A percentile compares a stretch with the other conserved stretches of the same genome.
phyloP scores from a whole-genome alignment of 345 rosid genomes.

The Durio zibethinus region DNA sequence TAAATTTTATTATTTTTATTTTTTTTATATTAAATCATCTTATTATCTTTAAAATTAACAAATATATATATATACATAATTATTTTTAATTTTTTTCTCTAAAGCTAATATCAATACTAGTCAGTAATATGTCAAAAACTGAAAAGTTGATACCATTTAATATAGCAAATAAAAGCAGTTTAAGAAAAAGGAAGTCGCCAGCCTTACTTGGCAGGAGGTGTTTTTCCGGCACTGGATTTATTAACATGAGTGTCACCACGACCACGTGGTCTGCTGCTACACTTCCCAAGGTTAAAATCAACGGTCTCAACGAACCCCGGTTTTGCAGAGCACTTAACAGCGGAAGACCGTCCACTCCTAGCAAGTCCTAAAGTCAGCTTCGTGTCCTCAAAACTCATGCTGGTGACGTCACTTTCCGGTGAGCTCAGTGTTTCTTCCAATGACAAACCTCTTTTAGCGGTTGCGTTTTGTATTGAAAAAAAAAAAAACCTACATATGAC shows the following conservation, averaged over 20 bases:
- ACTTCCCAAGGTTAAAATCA: background rate
- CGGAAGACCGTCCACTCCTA: conserved; percentile 11
- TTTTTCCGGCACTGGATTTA: background rate
- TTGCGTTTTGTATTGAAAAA: background rate
- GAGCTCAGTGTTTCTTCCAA: background rate
- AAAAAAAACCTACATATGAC: background rate
- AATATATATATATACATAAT: too few species aligned
- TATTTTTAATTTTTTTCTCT: too few species aligned
- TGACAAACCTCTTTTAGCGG: background rate
- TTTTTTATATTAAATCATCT: too few species aligned
- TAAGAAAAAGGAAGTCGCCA: background rate
- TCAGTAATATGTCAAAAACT: too few species aligned
- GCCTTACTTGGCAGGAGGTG: conserved; percentile 5
- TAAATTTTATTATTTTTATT: too few species aligned
- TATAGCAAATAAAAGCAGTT: background rate
- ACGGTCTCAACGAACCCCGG: background rate
- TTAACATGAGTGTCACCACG: background rate
- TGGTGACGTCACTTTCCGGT: conserved; percentile 16
- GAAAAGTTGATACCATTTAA: background rate
- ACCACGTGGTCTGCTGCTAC: background rate
- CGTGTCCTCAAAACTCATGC: conserved; percentile 19
- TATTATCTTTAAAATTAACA: too few species aligned
- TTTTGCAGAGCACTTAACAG: conserved; percentile 2
- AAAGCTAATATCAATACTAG: too few species aligned
- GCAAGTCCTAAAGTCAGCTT: conserved; percentile 29